Conservation (phyloP, 2,329 filamentous ascomycete species). For the Diatrype stigma region DNA sequence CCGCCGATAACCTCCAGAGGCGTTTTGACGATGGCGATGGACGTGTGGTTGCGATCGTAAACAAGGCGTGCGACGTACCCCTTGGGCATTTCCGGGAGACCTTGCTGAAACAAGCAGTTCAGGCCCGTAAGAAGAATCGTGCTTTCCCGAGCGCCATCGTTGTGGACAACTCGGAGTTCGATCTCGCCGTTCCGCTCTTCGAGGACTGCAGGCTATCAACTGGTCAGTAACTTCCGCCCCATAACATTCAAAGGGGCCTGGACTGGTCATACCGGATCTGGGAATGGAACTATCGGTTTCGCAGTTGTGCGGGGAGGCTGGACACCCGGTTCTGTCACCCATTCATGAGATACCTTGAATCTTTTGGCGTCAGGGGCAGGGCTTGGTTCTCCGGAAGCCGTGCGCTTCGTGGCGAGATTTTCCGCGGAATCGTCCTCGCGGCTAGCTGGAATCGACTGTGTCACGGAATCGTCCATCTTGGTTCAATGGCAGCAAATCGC, state of each 20-base stretch:
- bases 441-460: constrained; percentile 1
- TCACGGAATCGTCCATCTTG: no score
- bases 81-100: constrained; percentile 96
- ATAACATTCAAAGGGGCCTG: not conserved
- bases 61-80: constrained; percentile 95
- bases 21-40: constrained; percentile 93
- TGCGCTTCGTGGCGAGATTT: constrained; percentile 1
- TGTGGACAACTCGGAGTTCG: constrained; percentile 94
- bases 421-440: constrained; percentile 1
- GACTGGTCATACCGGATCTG: not conserved
- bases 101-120: constrained; percentile 96
- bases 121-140: constrained; percentile 88
- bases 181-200: constrained; percentile 92
- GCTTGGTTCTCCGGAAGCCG: not conserved
- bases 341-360: not conserved
- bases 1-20: constrained; percentile 87
- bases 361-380: not conserved
- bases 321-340: not conserved
- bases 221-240: not conserved
- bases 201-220: constrained; percentile 69
- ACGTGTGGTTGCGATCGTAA: constrained; percentile 90
- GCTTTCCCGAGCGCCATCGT: constrained; percentile 78
- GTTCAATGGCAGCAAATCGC: no score
- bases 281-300: not conserved
- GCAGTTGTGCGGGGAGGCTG: not conserved